Evolutionary conservation across 73 alveolate species (phyloP), one percentile per base, ranked within the genome.

Genomic region (Blepharisma japonicum): DNA sequence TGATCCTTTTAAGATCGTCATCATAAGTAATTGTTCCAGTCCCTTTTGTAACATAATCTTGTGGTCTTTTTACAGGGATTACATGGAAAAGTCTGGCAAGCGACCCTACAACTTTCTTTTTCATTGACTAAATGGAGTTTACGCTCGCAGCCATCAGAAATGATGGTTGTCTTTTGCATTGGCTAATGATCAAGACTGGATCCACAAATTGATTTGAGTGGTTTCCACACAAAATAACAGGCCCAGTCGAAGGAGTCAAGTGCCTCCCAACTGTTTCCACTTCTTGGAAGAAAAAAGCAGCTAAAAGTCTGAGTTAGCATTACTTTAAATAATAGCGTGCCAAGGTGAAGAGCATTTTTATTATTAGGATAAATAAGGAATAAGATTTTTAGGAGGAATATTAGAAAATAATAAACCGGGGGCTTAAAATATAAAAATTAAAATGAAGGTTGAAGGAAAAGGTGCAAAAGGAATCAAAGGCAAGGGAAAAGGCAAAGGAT

Each of bases 181-280:
- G 71, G 20, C 85, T 55, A 72, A 81, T 32, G 55, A 71, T 56
- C 90, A 92, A 91, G 79, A 92, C 78, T 46, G 98, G 98, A 83
- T 96, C 99, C 68, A 94, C 83, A 80, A 87, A 96, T 79, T 96
- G 90, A 82, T 96, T 96, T 32, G 97, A 94, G 71, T 96, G 99
- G 81, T 96, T 96, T 48, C 98, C 97, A 74, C 96, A 96, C 51
- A 96, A 66, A 45, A 96, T 90, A 9, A 96, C 88, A n/a, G 99
- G 95, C 27, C 97, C 99, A 72, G 84, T 82, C 78, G 45, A 54
- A 8, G 97, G 97, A 56, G 92, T 79, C 18, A 89, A 86, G 23
- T 91, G 89, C 21, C 32, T 0, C 6, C 96, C 96, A 4, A 90
- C 84, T 38, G 89, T 95, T 46, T 82, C 83, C 8, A 94, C 89